Evolutionary conservation across 768 basidiomycete genomes (phyloP), one percentile per base, ranked within the genome.

Genomic region (Amanita inopinata): DNA sequence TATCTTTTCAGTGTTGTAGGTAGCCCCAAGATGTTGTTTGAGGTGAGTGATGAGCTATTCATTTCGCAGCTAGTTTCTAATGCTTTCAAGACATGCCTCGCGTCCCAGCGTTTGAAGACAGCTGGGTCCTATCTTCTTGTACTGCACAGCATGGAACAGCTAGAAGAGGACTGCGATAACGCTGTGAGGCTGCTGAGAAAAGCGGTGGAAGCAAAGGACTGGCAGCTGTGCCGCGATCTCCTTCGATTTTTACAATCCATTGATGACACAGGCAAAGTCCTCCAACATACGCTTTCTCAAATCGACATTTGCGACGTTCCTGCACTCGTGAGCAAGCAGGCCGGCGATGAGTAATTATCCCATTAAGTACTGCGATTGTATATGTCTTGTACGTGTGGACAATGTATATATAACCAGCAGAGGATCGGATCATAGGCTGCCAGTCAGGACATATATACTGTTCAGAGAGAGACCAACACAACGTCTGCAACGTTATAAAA

Each of bases 51-150:
- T 17, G 19, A 22, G 25, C 11, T 5, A 11, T 41, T n/a, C 23
- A 4, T 19, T 36, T 32, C 5, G 10, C 11, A 27, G 5, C 32
- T 22, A 37, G 20, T 37, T 15, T 32, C 38, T 44, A 28, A 48
- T 35, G 28, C 10, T 24, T 15, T 46, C 14, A 17, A 94, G 91
- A 73, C 71, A 15, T 96, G 92, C 57, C 67, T 94, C 25, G 57
- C 66, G 1, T 71, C 78, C 5, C 73, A 79, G 22, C 75, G 81
- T 4, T 67, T 96, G 49, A 84, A 85, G 55, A 93, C 90, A 2
- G 94, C 94, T 0, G 80, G 83, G 15, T 92, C 89, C 5, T 97
- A 97, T 61, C 72, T 99, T 7, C 71, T 99, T 20, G 91, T 98
- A 2, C 64, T 99, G 39, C 93, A 97, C 56, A 92, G 86, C 51